Conservation (phyloP, 169 alveolate species). For the Plasmodium gonderi region DNA sequence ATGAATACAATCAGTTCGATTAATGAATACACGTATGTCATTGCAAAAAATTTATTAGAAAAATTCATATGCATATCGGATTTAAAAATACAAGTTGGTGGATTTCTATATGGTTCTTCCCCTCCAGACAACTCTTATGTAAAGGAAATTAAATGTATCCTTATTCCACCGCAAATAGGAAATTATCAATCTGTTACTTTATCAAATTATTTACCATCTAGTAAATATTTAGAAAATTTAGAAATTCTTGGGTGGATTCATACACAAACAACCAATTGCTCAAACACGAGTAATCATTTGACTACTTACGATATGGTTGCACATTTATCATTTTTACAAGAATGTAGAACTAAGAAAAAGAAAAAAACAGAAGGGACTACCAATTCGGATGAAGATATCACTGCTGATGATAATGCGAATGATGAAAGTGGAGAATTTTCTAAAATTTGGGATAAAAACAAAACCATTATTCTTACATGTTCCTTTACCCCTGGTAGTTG, state of each 20-base stretch:
- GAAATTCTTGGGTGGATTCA: conserved; percentile 99
- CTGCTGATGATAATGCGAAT: not conserved
- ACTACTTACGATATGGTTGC: conserved; percentile 78
- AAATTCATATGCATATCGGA: conserved; percentile 98
- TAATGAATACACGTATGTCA: conserved; percentile 92
- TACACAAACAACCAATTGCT: conserved; percentile 93
- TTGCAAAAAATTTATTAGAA: conserved; percentile 98
- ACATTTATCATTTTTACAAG: conserved; percentile 64
- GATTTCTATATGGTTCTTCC: conserved; percentile 94
- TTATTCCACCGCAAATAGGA: conserved; percentile 98
- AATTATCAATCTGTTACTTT: conserved; percentile 93
- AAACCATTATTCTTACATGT: conserved; percentile 85
- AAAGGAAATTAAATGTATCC: conserved; percentile 95
- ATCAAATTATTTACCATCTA: conserved; percentile 95
- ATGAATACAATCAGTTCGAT: conserved; percentile 54
- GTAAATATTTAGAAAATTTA: conserved; percentile 92
- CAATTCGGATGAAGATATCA: conserved; percentile 7
- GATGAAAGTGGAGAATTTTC: conserved; percentile 21
- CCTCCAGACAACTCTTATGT: conserved; percentile 81
- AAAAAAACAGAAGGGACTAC: conserved; percentile 4
- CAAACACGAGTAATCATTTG: conserved; percentile 86
- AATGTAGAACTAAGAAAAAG: conserved; percentile 26
- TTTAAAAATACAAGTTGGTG: conserved; percentile 98
- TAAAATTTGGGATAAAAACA: conserved; percentile 65
- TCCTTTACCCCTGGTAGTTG: conserved; percentile 98